phyloP scores from a whole-genome alignment of 1,139 yeast species.

The Nakaseomyces bracarensis region DNA sequence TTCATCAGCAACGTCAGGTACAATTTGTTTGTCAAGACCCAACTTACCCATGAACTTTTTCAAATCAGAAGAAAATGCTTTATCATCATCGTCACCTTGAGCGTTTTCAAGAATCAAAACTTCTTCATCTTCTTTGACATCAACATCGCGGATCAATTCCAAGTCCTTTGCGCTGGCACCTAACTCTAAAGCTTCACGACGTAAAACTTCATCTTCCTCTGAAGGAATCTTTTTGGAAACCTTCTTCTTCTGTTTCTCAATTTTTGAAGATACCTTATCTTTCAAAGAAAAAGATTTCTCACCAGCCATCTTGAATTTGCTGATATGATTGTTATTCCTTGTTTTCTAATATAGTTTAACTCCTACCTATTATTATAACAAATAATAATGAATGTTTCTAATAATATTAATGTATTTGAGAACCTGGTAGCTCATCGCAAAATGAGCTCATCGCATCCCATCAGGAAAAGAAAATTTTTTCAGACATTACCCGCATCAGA shows the following conservation, averaged over 20 bases:
- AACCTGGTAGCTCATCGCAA: conserved; percentile 1
- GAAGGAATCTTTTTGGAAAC: conserved; percentile 13
- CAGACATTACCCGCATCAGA: neutral
- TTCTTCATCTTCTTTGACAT: conserved; percentile 37
- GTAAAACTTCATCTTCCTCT: conserved; percentile 37
- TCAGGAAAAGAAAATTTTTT: neutral
- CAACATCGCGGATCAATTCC: conserved; percentile 44
- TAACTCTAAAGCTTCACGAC: conserved; percentile 61
- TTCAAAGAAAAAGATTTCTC: conserved; percentile 10
- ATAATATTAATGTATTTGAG: too few species aligned
- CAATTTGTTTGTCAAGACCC: conserved; percentile 42
- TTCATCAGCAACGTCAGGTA: conserved; percentile 23
- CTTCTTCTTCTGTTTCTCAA: conserved; percentile 22
- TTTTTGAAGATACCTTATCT: conserved; percentile 12
- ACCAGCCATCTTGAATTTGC: conserved; percentile 8
- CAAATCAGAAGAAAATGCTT: conserved; percentile 49
- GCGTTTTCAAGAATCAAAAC: conserved; percentile 31
- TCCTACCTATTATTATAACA: too few species aligned
- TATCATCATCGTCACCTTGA: conserved; percentile 38
- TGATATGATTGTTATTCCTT: neutral
- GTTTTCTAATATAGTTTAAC: neutral
- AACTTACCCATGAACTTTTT: conserved; percentile 57
- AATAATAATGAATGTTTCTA: too few species aligned
- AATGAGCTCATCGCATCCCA: neutral
- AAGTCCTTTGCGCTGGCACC: conserved; percentile 72